Percentiles rank a stretch among this genome's conserved stretches.
Conservation (phyloP, 768 basidiomycete genomes). For the Coprinellus micaceus region DNA sequence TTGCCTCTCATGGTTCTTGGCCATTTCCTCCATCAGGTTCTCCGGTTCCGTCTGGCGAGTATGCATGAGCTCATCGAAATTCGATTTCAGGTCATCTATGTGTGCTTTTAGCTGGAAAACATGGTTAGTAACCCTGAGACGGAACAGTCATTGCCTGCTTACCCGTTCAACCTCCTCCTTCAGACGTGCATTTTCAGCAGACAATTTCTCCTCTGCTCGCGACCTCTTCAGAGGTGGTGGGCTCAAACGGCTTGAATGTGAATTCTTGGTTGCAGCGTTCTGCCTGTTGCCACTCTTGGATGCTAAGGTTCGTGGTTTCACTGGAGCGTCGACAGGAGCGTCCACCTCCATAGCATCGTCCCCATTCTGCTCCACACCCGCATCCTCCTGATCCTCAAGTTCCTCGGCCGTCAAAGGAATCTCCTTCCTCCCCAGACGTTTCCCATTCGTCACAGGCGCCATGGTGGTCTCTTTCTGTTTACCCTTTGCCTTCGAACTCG, state of each 20-base stretch:
- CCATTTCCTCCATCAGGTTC: conserved; percentile 43
- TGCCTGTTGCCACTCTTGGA: conserved; percentile 10
- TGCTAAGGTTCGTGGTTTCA: conserved; percentile 10
- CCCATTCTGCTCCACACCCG: conserved; percentile 8
- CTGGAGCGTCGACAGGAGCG: conserved; percentile 20
- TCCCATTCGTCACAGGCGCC: conserved; percentile 6
- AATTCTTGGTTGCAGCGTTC: neutral
- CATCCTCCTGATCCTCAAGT: conserved; percentile 17
- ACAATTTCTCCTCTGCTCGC: conserved; percentile 8
- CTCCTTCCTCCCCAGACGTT: conserved; percentile 17
- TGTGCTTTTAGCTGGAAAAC: conserved; percentile 37
- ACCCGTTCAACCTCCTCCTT: conserved; percentile 16
- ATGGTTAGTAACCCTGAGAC: neutral
- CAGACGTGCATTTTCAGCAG: conserved; percentile 8
- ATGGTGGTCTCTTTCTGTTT: conserved; percentile 11
- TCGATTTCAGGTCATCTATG: conserved; percentile 44
- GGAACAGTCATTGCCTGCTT: conserved; percentile 1
- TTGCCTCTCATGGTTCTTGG: conserved; percentile 47
- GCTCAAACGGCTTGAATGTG: neutral
- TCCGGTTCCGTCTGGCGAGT: conserved; percentile 68
- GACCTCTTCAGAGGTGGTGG: neutral
- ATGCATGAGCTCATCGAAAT: conserved; percentile 56
- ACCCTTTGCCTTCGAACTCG: conserved; percentile 12
- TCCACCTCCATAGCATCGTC: conserved; percentile 15
- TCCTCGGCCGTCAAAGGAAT: conserved; percentile 8